Conservation (phyloP, 2,329 filamentous ascomycete species). For the Thyridium curvatum region DNA sequence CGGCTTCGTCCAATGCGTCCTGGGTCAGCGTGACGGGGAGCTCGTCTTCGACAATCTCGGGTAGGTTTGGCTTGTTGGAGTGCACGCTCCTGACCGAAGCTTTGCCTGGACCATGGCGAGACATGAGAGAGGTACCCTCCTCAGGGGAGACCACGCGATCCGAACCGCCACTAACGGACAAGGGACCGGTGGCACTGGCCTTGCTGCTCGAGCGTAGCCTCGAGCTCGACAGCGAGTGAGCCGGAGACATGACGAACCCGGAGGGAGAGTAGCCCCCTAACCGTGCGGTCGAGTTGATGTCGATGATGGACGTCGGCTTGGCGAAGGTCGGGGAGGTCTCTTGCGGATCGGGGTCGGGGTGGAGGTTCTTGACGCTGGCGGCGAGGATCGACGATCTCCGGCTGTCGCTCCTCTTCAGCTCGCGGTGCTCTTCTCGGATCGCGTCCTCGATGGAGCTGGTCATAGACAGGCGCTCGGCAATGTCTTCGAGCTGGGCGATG, state of each 20-base stretch:
- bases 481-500: constrained; percentile 68
- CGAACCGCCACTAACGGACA: too few species aligned
- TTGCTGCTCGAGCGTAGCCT: constrained; percentile 50
- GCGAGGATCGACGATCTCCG: constrained; percentile 57
- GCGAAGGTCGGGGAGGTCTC: constrained; percentile 17
- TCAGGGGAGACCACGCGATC: constrained; percentile 11
- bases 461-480: constrained; percentile 67
- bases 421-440: constrained; percentile 65
- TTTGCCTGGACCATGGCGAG: constrained; percentile 49
- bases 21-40: constrained; percentile 40
- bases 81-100: constrained; percentile 43
- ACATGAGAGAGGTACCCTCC: constrained; percentile 26
- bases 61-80: constrained; percentile 44
- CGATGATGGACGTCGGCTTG: constrained; percentile 55
- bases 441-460: constrained; percentile 73
- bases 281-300: constrained; percentile 60
- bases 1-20: constrained; percentile 48
- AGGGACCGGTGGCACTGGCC: constrained; percentile 28
- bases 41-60: constrained; percentile 52
- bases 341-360: constrained; percentile 16
- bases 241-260: constrained; percentile 62
- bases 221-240: constrained; percentile 52
- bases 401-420: constrained; percentile 65
- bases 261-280: constrained; percentile 65
- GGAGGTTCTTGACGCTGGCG: constrained; percentile 27